Conservation (phyloP, 352 stramenopile species). For the Phytophthora colocasiae region DNA sequence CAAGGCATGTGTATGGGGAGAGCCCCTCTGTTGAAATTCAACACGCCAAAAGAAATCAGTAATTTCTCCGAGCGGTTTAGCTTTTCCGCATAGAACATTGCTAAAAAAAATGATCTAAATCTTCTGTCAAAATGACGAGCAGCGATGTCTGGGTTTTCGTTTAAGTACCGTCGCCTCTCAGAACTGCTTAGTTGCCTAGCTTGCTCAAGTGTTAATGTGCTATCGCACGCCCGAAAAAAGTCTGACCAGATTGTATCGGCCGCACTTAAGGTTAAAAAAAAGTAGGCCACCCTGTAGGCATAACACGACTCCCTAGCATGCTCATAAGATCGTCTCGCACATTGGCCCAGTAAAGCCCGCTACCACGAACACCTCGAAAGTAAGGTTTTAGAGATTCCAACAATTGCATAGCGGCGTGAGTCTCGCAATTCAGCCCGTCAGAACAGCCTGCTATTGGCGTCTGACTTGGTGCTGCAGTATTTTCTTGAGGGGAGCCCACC, state of each 20-base stretch:
- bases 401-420: background rate
- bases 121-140: conserved; percentile 25
- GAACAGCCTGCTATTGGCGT: background rate
- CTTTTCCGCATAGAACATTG: conserved; percentile 1
- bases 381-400: conserved; percentile 2
- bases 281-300: conserved; percentile 16
- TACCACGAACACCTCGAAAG: background rate
- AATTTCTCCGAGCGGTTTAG: conserved; percentile 19
- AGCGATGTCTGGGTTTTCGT: conserved; percentile 28
- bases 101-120: conserved; percentile 34
- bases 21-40: conserved; percentile 29
- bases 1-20: conserved; percentile 31
- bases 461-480: background rate
- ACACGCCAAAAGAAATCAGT: conserved; percentile 35
- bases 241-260: conserved; percentile 33
- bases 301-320: conserved; percentile 4
- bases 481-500: background rate
- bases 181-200: background rate
- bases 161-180: conserved; percentile 4
- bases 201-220: background rate
- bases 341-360: conserved; percentile 1
- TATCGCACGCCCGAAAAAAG: conserved; percentile 28
- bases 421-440: background rate
- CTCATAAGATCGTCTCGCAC: conserved; percentile 4
- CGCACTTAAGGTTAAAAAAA: conserved; percentile 32